These are phyloP conservation scores for Colletotrichum sp. DNA, from an alignment of 2,329 filamentous ascomycete genomes.

Conservation along the genomic window DNA sequence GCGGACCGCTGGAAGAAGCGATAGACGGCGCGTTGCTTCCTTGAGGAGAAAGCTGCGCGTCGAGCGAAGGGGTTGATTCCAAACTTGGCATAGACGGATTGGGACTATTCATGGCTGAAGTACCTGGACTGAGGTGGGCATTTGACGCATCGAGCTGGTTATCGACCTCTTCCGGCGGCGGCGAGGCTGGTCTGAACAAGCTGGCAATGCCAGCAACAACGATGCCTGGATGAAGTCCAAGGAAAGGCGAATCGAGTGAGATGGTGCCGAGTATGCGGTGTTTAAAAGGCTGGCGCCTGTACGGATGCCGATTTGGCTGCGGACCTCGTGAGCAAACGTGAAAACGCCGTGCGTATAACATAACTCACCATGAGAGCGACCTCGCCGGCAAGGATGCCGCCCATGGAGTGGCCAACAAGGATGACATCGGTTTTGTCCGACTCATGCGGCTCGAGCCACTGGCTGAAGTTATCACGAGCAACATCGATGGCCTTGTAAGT, in stretches of 20 bases:
- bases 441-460: conserved; percentile 82
- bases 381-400: conserved; percentile 82
- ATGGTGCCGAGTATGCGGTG: conserved; percentile 82
- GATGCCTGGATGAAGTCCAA: conserved; percentile 89
- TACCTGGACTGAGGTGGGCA: conserved; percentile 11
- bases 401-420: conserved; percentile 88
- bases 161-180: conserved; percentile 28
- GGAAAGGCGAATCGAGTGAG: conserved; percentile 83
- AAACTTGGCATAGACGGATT: conserved; percentile 29
- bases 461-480: conserved; percentile 82
- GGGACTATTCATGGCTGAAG: conserved; percentile 23
- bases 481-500: conserved; percentile 74
- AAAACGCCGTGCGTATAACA: background rate
- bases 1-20: conserved; percentile 14
- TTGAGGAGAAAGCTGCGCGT: conserved; percentile 22
- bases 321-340: background rate
- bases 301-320: conserved; percentile 38
- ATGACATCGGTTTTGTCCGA: conserved; percentile 77
- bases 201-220: conserved; percentile 82
- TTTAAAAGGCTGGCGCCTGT: conserved; percentile 53
- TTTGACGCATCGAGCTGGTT: conserved; percentile 19
- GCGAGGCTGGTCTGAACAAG: conserved; percentile 64
- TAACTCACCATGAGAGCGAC: conserved; percentile 66
- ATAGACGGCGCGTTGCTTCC: background rate
- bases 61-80: conserved; percentile 23